Conservation (phyloP, 1,139 yeast species). For the Pichia inconspicua region DNA sequence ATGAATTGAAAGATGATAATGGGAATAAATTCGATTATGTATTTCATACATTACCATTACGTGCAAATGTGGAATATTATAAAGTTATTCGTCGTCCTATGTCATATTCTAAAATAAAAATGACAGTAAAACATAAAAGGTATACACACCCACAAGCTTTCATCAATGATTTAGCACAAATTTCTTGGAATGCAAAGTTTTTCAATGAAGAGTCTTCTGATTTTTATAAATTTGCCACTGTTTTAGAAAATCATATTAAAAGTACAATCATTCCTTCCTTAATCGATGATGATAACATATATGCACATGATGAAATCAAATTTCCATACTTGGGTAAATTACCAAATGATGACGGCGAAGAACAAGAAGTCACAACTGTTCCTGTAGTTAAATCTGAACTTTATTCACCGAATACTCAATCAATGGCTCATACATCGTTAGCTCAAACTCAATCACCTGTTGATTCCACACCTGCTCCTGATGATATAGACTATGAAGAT, state of each 20-base stretch:
- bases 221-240: constrained; percentile 64
- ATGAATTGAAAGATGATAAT: constrained; percentile 19
- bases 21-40: constrained; percentile 31
- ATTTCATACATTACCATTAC: constrained; percentile 40
- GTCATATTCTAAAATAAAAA: constrained; percentile 37
- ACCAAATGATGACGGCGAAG: constrained; percentile 32
- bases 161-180: constrained; percentile 69
- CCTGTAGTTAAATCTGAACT: neutral
- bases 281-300: constrained; percentile 32
- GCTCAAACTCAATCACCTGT: neutral
- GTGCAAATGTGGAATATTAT: constrained; percentile 38
- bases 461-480: constrained; percentile 7
- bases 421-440: neutral
- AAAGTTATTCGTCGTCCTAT: constrained; percentile 40
- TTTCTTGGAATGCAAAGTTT: constrained; percentile 82
- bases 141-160: constrained; percentile 62
- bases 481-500: constrained; percentile 22
- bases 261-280: constrained; percentile 50
- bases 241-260: constrained; percentile 55
- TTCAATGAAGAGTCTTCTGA: constrained; percentile 66
- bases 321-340: constrained; percentile 74
- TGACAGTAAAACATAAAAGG: constrained; percentile 37
- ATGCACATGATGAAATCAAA: constrained; percentile 34
- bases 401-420: neutral
- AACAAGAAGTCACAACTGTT: constrained; percentile 13